A percentile compares a stretch with the other conserved stretches of the same genome.
Conservation (phyloP, 768 basidiomycete genomes). For the Calvatia gigantea region DNA sequence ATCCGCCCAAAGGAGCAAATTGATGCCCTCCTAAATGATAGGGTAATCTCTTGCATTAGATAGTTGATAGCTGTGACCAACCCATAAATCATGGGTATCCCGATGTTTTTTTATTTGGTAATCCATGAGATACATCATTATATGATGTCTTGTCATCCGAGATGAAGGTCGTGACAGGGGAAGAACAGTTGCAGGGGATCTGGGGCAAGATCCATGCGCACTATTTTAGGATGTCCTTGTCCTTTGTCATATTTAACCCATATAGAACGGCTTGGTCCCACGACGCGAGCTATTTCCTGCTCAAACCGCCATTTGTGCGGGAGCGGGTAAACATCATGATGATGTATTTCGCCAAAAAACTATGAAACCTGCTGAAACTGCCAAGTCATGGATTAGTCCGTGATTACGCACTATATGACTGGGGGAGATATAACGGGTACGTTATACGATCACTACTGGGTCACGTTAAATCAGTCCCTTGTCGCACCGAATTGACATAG, state of each 20-base stretch:
- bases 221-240: constrained; percentile 10
- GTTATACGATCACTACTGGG: constrained; percentile 30
- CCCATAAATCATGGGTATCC: too few species aligned
- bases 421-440: constrained; percentile 23
- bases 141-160: too few species aligned
- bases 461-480: constrained; percentile 30
- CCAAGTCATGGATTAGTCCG: constrained; percentile 23
- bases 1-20: too few species aligned
- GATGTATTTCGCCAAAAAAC: constrained; percentile 17
- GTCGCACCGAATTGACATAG: constrained; percentile 33
- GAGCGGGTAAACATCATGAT: background rate
- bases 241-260: background rate
- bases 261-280: background rate
- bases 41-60: too few species aligned
- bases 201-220: constrained; percentile 10
- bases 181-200: constrained; percentile 13
- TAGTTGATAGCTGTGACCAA: too few species aligned
- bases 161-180: too few species aligned
- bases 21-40: too few species aligned
- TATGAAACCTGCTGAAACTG: constrained; percentile 18
- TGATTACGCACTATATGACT: constrained; percentile 29
- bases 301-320: background rate
- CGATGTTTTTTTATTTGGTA: too few species aligned
- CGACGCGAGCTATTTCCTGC: background rate
- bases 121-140: too few species aligned